Base-by-base conservation (phyloP, 805 yeast species). In the Ogataea saltuana region DNA sequence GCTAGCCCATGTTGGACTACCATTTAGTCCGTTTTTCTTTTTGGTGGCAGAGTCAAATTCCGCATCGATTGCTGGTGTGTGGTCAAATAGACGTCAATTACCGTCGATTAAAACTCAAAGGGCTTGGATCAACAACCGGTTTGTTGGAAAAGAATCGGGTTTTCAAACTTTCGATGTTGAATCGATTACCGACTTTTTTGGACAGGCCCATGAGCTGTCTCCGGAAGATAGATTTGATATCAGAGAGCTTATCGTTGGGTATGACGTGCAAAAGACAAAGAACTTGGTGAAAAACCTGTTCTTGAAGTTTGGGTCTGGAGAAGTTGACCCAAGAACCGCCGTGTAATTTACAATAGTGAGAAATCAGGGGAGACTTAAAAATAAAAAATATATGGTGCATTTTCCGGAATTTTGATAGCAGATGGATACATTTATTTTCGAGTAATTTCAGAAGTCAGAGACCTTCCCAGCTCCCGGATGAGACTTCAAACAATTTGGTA, bases 51-150 rank as follows among this genome's bases (percentile, higher is more conserved):
- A 78, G 49, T 63, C 75, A 0, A 61, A 67, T 41, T 73, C 80
- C 1, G 73, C 78, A 11, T 77, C 80, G 0, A 60, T 77, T 31
- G 77, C 79, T 9, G 82, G 82, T 6, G 74, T 75, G 10, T 78
- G 81, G 82, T 64, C 77, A 1, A 68, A 68, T n/a, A 56, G 59
- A 21, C 59, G 55, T 16, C 11, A 49, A 10, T 55, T 76, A 21
- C 81, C 82, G 3, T 35, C 71, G 0, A 51, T 55, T 6, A 46
- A 48, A 11, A 42, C 42, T 9, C 57, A 53, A 37, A 33, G 33
- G 13, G 26, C 41, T 26, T 53, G 57, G 57, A 41, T 50, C 19
- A 35, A 45, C 30, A 31, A 44, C 9, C 40, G 52, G 28, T 31
- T 46, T 16, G 41, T 17, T 22, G 53, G 42, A 15, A 46, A 40